phyloP scores from a whole-genome alignment of 495 filamentous ascomycete species.

The Glutinoglossum americanum region DNA sequence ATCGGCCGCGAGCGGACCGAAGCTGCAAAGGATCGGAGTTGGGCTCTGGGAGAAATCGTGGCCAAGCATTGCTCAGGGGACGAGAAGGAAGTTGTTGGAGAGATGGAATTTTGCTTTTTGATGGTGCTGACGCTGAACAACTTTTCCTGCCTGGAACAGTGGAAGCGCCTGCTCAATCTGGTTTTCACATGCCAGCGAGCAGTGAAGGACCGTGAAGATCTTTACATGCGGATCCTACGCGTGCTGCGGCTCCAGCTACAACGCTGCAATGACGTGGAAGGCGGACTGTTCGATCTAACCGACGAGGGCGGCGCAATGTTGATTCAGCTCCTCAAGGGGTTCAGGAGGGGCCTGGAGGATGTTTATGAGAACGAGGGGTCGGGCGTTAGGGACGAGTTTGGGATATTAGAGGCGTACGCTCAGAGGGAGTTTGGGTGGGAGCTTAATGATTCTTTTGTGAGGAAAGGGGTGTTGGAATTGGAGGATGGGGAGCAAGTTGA shows the following conservation, averaged over 20 bases:
- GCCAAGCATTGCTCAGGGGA: conserved; percentile 13
- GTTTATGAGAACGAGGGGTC: conserved; percentile 10
- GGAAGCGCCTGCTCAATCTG: conserved; percentile 54
- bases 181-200: conserved; percentile 47
- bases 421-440: conserved; percentile 42
- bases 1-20: conserved; percentile 53
- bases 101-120: conserved; percentile 69
- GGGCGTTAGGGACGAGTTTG: conserved; percentile 28
- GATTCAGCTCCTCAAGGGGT: background rate
- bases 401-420: conserved; percentile 33
- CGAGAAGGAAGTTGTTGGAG: conserved; percentile 43
- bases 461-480: conserved; percentile 42
- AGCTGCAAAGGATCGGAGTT: conserved; percentile 46
- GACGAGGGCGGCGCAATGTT: conserved; percentile 9
- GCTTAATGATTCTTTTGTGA: conserved; percentile 31
- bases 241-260: conserved; percentile 47
- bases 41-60: conserved; percentile 39
- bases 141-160: conserved; percentile 70
- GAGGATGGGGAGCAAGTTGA: conserved; percentile 65
- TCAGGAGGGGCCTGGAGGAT: conserved; percentile 15
- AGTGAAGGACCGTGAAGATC: conserved; percentile 27
- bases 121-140: conserved; percentile 67
- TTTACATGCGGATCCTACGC: conserved; percentile 39
- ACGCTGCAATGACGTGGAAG: conserved; percentile 47
- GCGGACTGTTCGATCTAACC: conserved; percentile 31